A percentile compares a stretch with the other conserved stretches of the same genome.
Evolutionary conservation across 2,329 filamentous ascomycete genomes (phyloP).

Genomic region (Emergomyces africanus): DNA sequence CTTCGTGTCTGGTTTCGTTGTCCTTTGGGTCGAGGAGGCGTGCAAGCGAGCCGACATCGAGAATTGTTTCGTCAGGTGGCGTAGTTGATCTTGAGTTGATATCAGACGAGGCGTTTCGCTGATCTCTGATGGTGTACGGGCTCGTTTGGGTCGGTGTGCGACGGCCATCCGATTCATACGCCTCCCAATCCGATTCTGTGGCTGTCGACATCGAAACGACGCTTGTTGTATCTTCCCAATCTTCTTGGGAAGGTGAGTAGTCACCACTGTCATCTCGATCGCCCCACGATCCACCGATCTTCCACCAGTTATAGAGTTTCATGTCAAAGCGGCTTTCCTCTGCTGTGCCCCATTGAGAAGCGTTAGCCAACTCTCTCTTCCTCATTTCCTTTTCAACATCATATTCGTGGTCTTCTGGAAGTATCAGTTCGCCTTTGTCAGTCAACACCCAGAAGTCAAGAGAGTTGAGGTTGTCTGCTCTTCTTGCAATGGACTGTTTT

Average conservation of each 20-base stretch:
- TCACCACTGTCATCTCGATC: slow-evolving; percentile 68
- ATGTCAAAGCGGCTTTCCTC: slow-evolving; percentile 58
- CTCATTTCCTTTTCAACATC: slow-evolving; percentile 75
- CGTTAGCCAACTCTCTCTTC: slow-evolving; percentile 40
- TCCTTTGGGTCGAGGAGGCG: slow-evolving; percentile 69
- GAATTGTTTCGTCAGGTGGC: slow-evolving; percentile 48
- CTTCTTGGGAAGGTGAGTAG: slow-evolving; percentile 49
- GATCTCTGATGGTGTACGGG: slow-evolving; percentile 28
- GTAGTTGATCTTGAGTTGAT: slow-evolving; percentile 32
- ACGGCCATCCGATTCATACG: slow-evolving; percentile 37
- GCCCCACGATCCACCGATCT: slow-evolving; percentile 72
- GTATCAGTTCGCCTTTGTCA: slow-evolving; percentile 40
- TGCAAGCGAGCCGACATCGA: slow-evolving; percentile 59
- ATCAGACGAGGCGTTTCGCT: slow-evolving; percentile 12
- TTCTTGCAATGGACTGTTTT: slow-evolving; percentile 10
- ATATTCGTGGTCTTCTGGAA: slow-evolving; percentile 50
- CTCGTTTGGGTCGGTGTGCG: slow-evolving; percentile 62
- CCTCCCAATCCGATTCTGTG: slow-evolving; percentile 37
- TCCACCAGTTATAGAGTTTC: slow-evolving; percentile 75
- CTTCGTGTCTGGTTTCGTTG: slow-evolving; percentile 66
- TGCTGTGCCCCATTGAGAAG: slow-evolving; percentile 28
- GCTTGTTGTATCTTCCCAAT: slow-evolving; percentile 68
- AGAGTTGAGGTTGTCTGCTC: slow-evolving; percentile 14
- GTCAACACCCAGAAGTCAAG: slow-evolving; percentile 43
- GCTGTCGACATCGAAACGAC: slow-evolving; percentile 50